Evolutionary conservation across 2,329 filamentous ascomycete genomes (phyloP).

Genomic region (Aureobasidium lini): DNA sequence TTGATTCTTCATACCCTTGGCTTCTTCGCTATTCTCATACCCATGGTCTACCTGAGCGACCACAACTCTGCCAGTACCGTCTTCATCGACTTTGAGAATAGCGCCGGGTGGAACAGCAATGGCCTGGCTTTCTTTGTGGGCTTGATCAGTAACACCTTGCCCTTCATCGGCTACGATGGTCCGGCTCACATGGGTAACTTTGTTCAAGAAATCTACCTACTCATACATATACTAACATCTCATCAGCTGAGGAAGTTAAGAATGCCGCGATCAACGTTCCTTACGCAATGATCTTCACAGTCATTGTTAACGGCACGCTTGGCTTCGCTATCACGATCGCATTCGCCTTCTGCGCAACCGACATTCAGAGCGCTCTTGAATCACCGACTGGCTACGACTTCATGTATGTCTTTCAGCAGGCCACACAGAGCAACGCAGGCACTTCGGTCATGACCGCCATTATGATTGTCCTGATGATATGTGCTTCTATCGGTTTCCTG

Average conservation of each 20-base stretch:
- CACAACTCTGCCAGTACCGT: conserved; percentile 22
- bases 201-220: too few species aligned
- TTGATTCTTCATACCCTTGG: conserved; percentile 16
- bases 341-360: conserved; percentile 37
- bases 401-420: conserved; percentile 44
- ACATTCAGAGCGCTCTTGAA: conserved; percentile 33
- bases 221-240: neutral
- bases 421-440: conserved; percentile 35
- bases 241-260: conserved; percentile 43
- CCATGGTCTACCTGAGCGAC: conserved; percentile 25
- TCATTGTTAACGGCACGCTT: conserved; percentile 40
- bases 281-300: conserved; percentile 40
- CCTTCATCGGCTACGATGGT: too few species aligned
- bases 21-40: conserved; percentile 17
- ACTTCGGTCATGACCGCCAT: conserved; percentile 42
- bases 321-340: conserved; percentile 41
- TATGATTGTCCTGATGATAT: conserved; percentile 34
- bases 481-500: conserved; percentile 34
- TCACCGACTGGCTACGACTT: conserved; percentile 42
- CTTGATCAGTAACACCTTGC: too few species aligned
- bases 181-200: neutral
- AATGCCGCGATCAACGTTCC: conserved; percentile 43
- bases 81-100: conserved; percentile 24
- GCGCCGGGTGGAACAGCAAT: conserved; percentile 28
- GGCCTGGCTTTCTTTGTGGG: conserved; percentile 16